A percentile compares a stretch with the other conserved stretches of the same genome.
Evolutionary conservation across 257 asterid genomes (phyloP).

Genomic region (Ilex asprella): DNA sequence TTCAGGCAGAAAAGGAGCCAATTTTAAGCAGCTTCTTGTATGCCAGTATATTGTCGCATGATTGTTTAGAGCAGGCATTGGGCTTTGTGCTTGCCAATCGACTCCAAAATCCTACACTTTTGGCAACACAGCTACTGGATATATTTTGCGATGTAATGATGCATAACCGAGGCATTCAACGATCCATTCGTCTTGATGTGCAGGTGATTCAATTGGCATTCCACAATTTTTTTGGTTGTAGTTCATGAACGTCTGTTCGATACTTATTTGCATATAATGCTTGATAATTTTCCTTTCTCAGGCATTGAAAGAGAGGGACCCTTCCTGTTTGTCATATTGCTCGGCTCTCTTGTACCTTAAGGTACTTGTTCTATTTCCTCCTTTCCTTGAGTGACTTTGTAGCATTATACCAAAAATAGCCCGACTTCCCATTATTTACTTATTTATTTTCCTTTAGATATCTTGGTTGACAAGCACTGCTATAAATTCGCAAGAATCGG

Average conservation of each 20-base stretch:
- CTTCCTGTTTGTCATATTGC: slow-evolving; percentile 41
- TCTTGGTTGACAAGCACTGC: too few species aligned
- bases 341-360: slow-evolving; percentile 40
- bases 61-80: slow-evolving; percentile 36
- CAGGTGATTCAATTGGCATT: slow-evolving; percentile 24
- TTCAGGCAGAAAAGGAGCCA: slow-evolving; percentile 46
- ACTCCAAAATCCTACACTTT: slow-evolving; percentile 37
- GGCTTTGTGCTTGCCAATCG: slow-evolving; percentile 44
- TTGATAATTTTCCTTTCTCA: slow-evolving; percentile 10
- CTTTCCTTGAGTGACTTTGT: slow-evolving; percentile 1
- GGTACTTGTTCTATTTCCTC: slow-evolving; percentile 17
- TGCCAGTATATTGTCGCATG: slow-evolving; percentile 36
- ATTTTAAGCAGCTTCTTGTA: slow-evolving; percentile 41
- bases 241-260: not conserved
- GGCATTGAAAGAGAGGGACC: slow-evolving; percentile 43
- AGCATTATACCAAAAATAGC: not conserved
- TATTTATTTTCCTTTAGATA: too few species aligned
- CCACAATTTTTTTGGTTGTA: not conserved
- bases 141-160: slow-evolving; percentile 35
- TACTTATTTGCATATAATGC: not conserved
- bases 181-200: slow-evolving; percentile 37
- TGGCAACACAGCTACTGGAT: slow-evolving; percentile 38
- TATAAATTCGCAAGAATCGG: too few species aligned
- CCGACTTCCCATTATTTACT: too few species aligned
- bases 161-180: slow-evolving; percentile 32